phyloP scores from a whole-genome alignment of 169 alveolate genomes.

The Plasmodium fragile region DNA sequence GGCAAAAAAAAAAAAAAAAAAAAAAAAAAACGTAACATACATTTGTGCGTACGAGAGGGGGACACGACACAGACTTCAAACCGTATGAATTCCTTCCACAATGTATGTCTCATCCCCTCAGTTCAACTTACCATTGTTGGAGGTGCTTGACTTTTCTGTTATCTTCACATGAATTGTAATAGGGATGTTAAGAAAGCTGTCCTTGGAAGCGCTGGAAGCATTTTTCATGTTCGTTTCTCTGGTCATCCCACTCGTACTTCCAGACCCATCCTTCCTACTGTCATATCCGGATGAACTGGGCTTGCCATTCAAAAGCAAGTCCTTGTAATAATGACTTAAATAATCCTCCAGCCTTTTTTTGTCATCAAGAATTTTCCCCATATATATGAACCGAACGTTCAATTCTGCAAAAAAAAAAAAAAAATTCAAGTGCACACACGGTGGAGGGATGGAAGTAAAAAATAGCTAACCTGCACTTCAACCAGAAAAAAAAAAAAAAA shows the following conservation, averaged over 20 bases:
- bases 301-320: conserved; percentile 3
- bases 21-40: background rate
- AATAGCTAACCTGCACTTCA: background rate
- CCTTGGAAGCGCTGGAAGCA: background rate
- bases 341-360: conserved; percentile 64
- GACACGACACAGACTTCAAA: background rate
- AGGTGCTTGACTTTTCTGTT: conserved; percentile 7
- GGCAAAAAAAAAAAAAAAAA: background rate
- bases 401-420: conserved; percentile 40
- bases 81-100: background rate
- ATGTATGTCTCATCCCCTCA: background rate
- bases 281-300: background rate
- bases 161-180: conserved; percentile 62
- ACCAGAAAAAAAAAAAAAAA: background rate
- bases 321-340: conserved; percentile 45
- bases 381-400: conserved; percentile 80
- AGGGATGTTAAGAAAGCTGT: background rate
- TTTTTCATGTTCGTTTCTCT: conserved; percentile 1
- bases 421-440: background rate
- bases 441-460: background rate
- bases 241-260: background rate
- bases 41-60: background rate
- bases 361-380: conserved; percentile 80
- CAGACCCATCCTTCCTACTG: background rate
- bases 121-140: conserved; percentile 20